These are phyloP conservation scores for Macroventuria anomochaeta DNA, from an alignment of 2,329 filamentous ascomycete genomes.

Conservation along the genomic window DNA sequence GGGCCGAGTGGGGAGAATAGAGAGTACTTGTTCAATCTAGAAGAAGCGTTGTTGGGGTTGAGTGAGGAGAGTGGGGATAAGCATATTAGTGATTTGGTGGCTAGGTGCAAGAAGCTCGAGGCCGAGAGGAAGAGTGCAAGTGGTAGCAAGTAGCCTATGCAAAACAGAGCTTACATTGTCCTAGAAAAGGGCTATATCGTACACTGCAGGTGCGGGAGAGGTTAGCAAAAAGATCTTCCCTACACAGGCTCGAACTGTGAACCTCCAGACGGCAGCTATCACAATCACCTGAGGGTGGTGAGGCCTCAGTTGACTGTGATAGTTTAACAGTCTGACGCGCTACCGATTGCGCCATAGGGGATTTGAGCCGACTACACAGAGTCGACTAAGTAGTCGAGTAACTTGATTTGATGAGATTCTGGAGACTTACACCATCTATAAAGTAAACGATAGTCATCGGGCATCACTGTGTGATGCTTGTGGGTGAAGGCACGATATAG, in stretches of 20 bases:
- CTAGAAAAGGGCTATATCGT: too few relatives aligned
- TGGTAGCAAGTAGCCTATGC: background rate
- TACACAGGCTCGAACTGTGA: background rate
- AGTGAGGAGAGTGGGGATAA: conserved; percentile 79
- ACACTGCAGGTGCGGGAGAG: background rate
- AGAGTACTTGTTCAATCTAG: conserved; percentile 85
- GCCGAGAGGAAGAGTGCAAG: conserved; percentile 30
- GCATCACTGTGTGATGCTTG: background rate
- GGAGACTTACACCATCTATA: background rate
- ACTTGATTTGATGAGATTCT: background rate
- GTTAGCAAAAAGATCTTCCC: background rate
- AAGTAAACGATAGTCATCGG: background rate
- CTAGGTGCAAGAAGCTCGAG: conserved; percentile 72
- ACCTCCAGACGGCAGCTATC: background rate
- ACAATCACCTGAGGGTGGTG: background rate
- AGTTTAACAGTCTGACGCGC: background rate
- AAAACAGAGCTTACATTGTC: too few relatives aligned
- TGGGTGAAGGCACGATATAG: background rate
- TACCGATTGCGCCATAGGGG: background rate
- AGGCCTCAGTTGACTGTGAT: background rate
- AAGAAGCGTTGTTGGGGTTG: conserved; percentile 74
- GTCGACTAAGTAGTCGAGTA: too few relatives aligned
- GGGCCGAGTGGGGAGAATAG: conserved; percentile 89
- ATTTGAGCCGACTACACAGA: background rate
- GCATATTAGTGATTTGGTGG: conserved; percentile 83